Percentiles rank a stretch among this genome's conserved stretches.
These are phyloP conservation scores for Leccinum angustisporum DNA, from an alignment of 1,284 basidiomycete species.

Conservation along the genomic window DNA sequence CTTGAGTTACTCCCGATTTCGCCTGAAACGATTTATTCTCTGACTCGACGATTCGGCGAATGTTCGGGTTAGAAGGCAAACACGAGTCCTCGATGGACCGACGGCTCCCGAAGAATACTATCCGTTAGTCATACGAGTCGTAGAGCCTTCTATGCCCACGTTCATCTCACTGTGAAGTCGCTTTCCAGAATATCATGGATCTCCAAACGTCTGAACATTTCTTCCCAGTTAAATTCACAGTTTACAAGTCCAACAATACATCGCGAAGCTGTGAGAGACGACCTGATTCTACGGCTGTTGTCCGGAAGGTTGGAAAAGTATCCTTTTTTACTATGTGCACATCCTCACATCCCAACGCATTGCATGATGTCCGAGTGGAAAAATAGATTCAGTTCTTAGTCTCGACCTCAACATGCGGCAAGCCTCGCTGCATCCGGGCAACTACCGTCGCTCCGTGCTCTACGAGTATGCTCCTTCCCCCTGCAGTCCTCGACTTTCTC, in stretches of 20 bases:
- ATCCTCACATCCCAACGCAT: neutral
- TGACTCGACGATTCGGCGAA: neutral
- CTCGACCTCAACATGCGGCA: neutral
- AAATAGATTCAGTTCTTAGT: neutral
- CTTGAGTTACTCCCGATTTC: neutral
- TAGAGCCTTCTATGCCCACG: neutral
- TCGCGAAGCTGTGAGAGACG: too few relatives aligned
- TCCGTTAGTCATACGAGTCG: neutral
- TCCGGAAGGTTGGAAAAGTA: neutral
- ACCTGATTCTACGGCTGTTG: neutral
- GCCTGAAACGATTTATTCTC: neutral
- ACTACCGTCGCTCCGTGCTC: neutral
- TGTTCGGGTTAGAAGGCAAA: constrained; percentile 3
- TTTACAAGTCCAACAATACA: neutral
- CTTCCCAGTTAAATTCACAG: neutral
- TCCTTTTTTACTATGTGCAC: neutral
- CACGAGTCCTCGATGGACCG: constrained; percentile 4
- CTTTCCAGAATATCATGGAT: neutral
- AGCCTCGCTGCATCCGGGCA: neutral
- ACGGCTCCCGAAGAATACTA: constrained; percentile 1
- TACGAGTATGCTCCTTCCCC: neutral
- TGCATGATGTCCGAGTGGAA: neutral
- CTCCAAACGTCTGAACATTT: neutral
- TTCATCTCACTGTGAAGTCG: neutral
- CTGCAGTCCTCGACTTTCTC: neutral